Evolutionary conservation across 2,329 filamentous ascomycete species (phyloP), one percentile per base, ranked within the genome.

Genomic region (Cladosporium sphaerospermum): DNA sequence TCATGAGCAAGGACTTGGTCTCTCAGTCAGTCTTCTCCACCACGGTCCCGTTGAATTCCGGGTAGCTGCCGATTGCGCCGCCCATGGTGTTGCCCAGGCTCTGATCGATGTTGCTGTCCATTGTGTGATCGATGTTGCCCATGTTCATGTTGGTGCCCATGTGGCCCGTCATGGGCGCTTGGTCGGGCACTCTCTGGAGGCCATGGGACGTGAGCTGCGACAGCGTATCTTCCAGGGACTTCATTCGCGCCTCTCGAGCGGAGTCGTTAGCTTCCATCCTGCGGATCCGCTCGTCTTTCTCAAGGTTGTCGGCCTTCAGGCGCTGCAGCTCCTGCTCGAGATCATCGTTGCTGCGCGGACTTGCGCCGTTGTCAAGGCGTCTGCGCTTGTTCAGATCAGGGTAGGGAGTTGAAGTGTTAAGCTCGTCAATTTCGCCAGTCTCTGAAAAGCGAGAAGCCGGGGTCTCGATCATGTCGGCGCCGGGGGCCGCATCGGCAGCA

Each of bases 321-420:
- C 71, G 63, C 64, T 71, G 71, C 45, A 74, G 59, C 57, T 75
- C 69, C 7, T 60, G 59, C 52, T 68, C 64, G 18, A 74, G 61
- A 37, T 67, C 60, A 10, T 65, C 63, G 8, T 57, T 42, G 10
- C 39, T 44, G 8, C 46, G 36, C 9, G 36, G 28, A 23, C 39
- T 45, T 18, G 34, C 36, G 36, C 45, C 51, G 19, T 37, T 48
- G 7, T 59, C 52, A 5, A 41, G 36, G 9, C 58, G 54, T 43
- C 49, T 52, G 9, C 52, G 52, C 45, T 59, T 59, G 42, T 31
- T 40, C 3, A 54, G 33, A 14, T 49, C 46, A 9, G 52, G 52
- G 31, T 49, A 54, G 18, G 52, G 46, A 9, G 52, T 39, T 7
- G 44, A 34, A 9, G 52, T 36, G 32, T 32, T 54, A 4, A 54